Base-by-base conservation (phyloP, 306 rosid genomes). In the Canavalia ensiformis region DNA sequence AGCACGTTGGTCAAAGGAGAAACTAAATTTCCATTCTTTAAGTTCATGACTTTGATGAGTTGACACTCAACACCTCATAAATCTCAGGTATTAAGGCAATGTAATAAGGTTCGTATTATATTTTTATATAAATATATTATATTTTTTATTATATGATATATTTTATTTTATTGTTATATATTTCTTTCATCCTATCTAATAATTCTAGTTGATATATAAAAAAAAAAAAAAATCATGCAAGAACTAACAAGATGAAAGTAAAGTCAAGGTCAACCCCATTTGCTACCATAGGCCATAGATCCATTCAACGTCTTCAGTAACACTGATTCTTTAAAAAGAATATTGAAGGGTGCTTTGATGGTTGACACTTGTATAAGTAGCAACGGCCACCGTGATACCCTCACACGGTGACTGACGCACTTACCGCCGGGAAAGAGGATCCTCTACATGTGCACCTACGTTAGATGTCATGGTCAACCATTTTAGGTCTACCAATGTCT, bases 371-470 rank as follows among this genome's bases (percentile, higher is more conserved):
- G 74, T 39, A 62, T 12, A 47, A 18, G 65, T 73, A 49, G 77
- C 87, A 74, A 59, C 81, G 67, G 76, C 44, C 57, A 84, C 75
- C 83, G 74, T 83, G 82, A 81, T 41, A 72, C 2, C 8, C 72
- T 52, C 55, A 77, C 3, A 75, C 51, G 12, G 72, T 79, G 84
- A 88, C 76, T 25, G 11, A 82, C 92, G 90, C 78, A 78, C 70
- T 83, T 68, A 18, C 34, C 81, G 90, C 90, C 93, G 68, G 37
- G 44, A 68, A 79, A 77, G 51, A 55, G 76, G 90, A 82, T 84
- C 83, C 70, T 57, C 78, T 68, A 29, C 88, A 86, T 62, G 73
- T 84, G 86, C 63, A 4, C 70, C 70, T 54, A 6, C 3, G 0
- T 28, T 65, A 3, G 5, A 77, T 42, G 29, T 49, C 73, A 8